Base-by-base conservation (phyloP, 495 filamentous ascomycete species). In the Tuber borchii region DNA sequence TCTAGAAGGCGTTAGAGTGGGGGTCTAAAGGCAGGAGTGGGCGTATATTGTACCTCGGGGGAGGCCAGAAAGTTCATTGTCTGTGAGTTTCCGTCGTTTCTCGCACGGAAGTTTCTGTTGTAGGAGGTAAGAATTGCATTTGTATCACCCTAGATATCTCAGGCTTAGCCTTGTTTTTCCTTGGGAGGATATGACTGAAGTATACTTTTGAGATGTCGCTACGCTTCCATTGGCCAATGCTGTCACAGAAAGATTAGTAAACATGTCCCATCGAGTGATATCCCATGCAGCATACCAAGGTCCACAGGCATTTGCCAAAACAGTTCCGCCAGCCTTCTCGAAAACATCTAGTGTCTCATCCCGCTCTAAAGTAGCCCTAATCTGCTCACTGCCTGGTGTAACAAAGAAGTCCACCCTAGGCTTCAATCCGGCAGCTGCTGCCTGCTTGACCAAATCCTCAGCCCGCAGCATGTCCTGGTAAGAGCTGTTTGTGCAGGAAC, bases 61-160 rank as follows among this genome's bases (percentile, higher is more conserved):
- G 93, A 95, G 19, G 95, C 94, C 51, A 99, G 89, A 87, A 99
- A 99, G 87, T 98, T 98, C 95, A 97, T 97, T 45, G 95, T 99
- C 34, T 90, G 88, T 17, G 91, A 90, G 86, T 98, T 98, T 77
- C 95, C 95, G 82, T 99, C 95, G 83, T 99, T 99, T 73, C 95
- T 92, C 74, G 93, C 95, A 76, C 91, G 93, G 88, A 99, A 99
- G 86, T 99, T 99, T 76, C 95, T 92, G 88, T 99, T 99, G 86
- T 97, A 99, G 10, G 93, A 97, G 43, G 93, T 95, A 84, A 99
- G 89, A 81, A 99, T 97, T 71, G 95, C 95, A 82, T 99, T 98
- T n/a, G 87, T 85, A 45, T 93, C 92, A 75, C 93, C 93, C 86
- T 95, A 95, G 75, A n/a, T 56, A 6, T 34, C 56, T 34, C 26